A percentile compares a stretch with the other conserved stretches of the same genome.
These are phyloP conservation scores for Reutealis trisperma DNA, from an alignment of 345 rosid species.

Conservation along the genomic window DNA sequence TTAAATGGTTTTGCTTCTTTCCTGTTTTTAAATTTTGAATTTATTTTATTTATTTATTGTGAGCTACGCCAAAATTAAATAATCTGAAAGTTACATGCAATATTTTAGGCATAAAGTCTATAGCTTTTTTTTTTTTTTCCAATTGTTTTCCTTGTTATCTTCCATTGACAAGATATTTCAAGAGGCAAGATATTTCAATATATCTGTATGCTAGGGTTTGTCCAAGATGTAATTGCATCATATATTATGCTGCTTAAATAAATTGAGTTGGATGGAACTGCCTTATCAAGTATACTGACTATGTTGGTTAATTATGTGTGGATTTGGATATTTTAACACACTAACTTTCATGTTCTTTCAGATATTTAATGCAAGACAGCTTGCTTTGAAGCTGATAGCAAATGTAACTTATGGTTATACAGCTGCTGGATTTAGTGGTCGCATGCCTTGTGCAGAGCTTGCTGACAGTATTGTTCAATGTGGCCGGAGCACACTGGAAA, in stretches of 20 bases:
- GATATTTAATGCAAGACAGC: conserved; percentile 97
- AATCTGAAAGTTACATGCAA: not conserved
- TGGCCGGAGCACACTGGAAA: conserved; percentile 93
- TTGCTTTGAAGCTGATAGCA: conserved; percentile 96
- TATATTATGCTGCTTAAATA: not conserved
- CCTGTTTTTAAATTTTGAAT: not conserved
- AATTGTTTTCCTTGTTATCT: not conserved
- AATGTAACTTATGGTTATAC: conserved; percentile 98
- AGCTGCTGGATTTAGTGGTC: conserved; percentile 99
- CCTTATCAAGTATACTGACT: not conserved
- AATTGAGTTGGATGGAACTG: not conserved
- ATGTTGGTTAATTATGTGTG: not conserved
- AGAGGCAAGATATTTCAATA: not conserved
- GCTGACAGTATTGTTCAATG: conserved; percentile 98
- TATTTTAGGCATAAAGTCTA: conserved; percentile 5
- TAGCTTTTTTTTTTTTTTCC: not conserved
- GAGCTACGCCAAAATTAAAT: not conserved
- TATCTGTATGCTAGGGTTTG: not conserved
- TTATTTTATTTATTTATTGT: not conserved
- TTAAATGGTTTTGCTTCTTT: not conserved
- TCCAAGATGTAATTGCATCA: not conserved
- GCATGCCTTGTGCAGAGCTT: conserved; percentile 99
- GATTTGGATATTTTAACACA: conserved; percentile 10
- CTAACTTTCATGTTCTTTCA: conserved; percentile 41
- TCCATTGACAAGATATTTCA: not conserved